A percentile compares a stretch with the other conserved stretches of the same genome.
These are phyloP conservation scores for Trichocladium antarcticum DNA, from an alignment of 495 filamentous ascomycete species.

Conservation along the genomic window DNA sequence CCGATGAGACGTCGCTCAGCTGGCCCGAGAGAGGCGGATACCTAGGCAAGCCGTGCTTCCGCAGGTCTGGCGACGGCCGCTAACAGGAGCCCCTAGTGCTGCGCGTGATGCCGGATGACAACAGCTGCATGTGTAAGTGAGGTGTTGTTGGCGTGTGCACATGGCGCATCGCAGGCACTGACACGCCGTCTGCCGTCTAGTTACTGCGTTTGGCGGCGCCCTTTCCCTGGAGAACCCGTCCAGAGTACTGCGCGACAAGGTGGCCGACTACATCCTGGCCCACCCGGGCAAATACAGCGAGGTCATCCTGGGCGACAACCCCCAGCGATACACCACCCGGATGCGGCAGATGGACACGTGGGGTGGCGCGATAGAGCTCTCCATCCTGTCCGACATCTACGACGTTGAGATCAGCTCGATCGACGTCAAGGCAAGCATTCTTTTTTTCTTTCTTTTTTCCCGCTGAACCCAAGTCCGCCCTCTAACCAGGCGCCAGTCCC, in stretches of 20 bases:
- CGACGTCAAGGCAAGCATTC: conserved; percentile 43
- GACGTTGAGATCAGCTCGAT: conserved; percentile 77
- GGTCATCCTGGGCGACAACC: conserved; percentile 63
- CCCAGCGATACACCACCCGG: conserved; percentile 71
- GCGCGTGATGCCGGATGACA: conserved; percentile 95
- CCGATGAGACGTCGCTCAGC: conserved; percentile 26
- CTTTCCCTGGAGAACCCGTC: conserved; percentile 37
- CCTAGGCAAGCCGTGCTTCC: conserved; percentile 13
- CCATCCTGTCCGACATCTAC: conserved; percentile 76
- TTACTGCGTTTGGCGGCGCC: conserved; percentile 74
- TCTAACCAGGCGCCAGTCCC: conserved; percentile 15
- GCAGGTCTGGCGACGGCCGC: neutral
- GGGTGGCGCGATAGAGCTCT: conserved; percentile 88
- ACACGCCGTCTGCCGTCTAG: conserved; percentile 9
- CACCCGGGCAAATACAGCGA: conserved; percentile 60
- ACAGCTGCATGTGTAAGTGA: conserved; percentile 66
- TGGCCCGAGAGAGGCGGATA: conserved; percentile 25
- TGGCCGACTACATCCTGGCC: conserved; percentile 67
- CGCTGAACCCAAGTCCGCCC: neutral
- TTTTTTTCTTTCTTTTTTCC: neutral
- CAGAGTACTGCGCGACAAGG: conserved; percentile 59
- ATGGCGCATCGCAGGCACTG: neutral
- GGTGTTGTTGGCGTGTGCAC: neutral
- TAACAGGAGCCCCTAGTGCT: conserved; percentile 41
- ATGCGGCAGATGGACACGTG: conserved; percentile 72